phyloP scores from a whole-genome alignment of 768 basidiomycete genomes.

The Pleurotus giganteus region DNA sequence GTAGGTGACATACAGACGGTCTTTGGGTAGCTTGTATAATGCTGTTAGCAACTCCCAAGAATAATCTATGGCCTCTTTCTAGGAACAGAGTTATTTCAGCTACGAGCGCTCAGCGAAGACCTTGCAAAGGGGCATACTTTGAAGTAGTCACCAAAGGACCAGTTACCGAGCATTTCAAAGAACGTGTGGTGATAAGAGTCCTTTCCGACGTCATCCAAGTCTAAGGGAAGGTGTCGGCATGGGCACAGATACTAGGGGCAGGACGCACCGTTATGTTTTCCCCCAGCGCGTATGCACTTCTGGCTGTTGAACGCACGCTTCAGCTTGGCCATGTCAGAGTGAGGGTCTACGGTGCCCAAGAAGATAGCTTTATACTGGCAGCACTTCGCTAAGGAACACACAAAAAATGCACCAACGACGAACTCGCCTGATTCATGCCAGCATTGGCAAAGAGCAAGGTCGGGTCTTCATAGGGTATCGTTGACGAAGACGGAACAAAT shows the following conservation, averaged over 20 bases:
- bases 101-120: conserved; percentile 12
- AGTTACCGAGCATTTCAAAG: conserved; percentile 99
- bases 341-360: conserved; percentile 95
- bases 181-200: conserved; percentile 98
- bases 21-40: conserved; percentile 84
- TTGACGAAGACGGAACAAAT: conserved; percentile 87
- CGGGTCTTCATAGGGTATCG: conserved; percentile 97
- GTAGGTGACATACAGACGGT: conserved; percentile 95
- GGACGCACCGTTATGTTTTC: conserved; percentile 89
- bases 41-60: conserved; percentile 95
- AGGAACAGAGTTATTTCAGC: neutral
- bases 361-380: conserved; percentile 92
- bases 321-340: conserved; percentile 86
- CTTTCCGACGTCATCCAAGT: conserved; percentile 98
- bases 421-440: conserved; percentile 87
- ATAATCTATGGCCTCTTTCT: conserved; percentile 91
- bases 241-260: neutral
- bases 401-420: neutral
- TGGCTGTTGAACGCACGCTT: conserved; percentile 95
- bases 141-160: conserved; percentile 99
- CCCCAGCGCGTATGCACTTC: conserved; percentile 98
- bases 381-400: conserved; percentile 16
- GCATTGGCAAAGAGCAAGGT: conserved; percentile 98
- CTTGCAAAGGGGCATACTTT: conserved; percentile 53
- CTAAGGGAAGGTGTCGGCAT: conserved; percentile 36